Conservation (phyloP, 768 basidiomycete species). For the Psilocybe cyanescens region DNA sequence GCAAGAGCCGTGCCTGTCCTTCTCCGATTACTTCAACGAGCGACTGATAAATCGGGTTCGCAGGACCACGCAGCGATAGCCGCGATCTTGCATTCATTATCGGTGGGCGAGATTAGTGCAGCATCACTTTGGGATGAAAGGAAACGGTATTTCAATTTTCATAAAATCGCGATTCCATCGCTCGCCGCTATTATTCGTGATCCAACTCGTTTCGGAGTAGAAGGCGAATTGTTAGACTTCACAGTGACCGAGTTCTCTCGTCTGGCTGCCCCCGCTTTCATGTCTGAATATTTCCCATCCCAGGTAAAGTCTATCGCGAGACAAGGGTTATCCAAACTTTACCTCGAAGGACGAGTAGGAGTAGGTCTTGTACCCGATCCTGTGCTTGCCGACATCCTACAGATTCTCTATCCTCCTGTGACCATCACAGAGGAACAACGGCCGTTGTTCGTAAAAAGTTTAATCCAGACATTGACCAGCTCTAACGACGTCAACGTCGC, state of each 20-base stretch:
- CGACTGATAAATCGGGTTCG: conserved; percentile 30
- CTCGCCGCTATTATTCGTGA: conserved; percentile 35
- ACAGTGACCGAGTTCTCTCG: conserved; percentile 35
- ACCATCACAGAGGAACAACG: conserved; percentile 27
- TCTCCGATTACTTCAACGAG: conserved; percentile 34
- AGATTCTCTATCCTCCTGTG: conserved; percentile 37
- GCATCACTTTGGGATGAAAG: conserved; percentile 31
- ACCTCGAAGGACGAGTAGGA: conserved; percentile 35
- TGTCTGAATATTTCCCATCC: conserved; percentile 31
- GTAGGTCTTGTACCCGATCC: conserved; percentile 32
- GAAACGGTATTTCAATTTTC: conserved; percentile 31
- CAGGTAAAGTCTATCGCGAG: conserved; percentile 30
- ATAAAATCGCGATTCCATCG: conserved; percentile 34
- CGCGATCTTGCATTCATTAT: conserved; percentile 34
- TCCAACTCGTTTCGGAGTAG: conserved; percentile 34
- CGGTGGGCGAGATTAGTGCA: conserved; percentile 28
- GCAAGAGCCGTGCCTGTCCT: conserved; percentile 38
- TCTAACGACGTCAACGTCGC: conserved; percentile 35
- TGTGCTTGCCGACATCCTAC: conserved; percentile 38
- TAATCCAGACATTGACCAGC: conserved; percentile 32
- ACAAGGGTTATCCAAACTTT: conserved; percentile 39
- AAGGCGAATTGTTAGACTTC: conserved; percentile 34
- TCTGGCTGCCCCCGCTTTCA: conserved; percentile 34
- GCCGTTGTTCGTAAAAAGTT: conserved; percentile 31
- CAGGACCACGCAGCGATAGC: conserved; percentile 33